phyloP scores from a whole-genome alignment of 805 yeast species.

The Wickerhamomyces hampshirensis region DNA sequence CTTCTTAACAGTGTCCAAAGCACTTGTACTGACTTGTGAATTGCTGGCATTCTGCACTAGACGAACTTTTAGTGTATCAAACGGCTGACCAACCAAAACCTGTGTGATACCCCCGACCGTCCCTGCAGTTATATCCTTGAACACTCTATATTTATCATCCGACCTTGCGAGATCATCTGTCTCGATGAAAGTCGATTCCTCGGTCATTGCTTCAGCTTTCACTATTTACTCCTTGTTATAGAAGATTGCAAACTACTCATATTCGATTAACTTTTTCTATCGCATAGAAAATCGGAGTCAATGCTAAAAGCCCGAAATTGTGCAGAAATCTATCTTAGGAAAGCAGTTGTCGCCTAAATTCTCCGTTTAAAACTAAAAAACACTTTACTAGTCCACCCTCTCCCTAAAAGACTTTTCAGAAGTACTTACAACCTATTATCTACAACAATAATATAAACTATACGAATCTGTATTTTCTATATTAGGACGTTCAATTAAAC shows the following conservation, averaged over 20 bases:
- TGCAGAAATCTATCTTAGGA: no score
- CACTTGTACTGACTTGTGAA: constrained; percentile 66
- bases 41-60: constrained; percentile 69
- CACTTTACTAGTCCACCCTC: no score
- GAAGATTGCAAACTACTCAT: background rate
- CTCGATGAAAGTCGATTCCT: constrained; percentile 11
- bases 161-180: constrained; percentile 6
- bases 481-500: no score
- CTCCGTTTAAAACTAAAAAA: no score
- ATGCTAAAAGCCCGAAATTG: no score
- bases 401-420: no score
- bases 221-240: background rate
- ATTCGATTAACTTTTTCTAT: no score
- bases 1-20: constrained; percentile 71
- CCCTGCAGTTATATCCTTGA: constrained; percentile 52
- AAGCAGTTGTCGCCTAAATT: no score
- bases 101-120: constrained; percentile 96
- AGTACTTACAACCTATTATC: no score
- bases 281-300: no score
- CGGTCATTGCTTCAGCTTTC: constrained; percentile 8
- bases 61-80: constrained; percentile 91
- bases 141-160: constrained; percentile 19
- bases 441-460: no score
- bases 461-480: no score
- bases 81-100: constrained; percentile 93